Conservation (phyloP, 768 basidiomycete species). For the Termitomyces sp. region DNA sequence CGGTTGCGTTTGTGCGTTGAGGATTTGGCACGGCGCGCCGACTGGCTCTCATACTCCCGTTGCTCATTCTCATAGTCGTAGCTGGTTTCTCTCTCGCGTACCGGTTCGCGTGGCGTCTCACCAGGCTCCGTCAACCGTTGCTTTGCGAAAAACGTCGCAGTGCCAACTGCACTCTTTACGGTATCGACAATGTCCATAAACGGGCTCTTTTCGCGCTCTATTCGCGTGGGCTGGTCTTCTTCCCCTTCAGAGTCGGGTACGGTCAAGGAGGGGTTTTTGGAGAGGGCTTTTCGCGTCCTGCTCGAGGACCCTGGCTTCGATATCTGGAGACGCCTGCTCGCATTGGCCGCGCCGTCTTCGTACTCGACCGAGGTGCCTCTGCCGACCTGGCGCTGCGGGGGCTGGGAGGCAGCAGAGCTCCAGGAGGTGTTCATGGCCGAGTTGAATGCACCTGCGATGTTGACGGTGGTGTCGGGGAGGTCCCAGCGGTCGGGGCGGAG, state of each 20-base stretch:
- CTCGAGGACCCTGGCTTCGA: slow-evolving; percentile 29
- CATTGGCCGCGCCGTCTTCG: slow-evolving; percentile 48
- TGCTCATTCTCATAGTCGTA: slow-evolving; percentile 82
- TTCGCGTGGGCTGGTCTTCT: slow-evolving; percentile 25
- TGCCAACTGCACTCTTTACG: slow-evolving; percentile 44
- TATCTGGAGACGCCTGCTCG: slow-evolving; percentile 52
- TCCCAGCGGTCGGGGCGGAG: slow-evolving; percentile 67
- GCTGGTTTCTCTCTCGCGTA: slow-evolving; percentile 35
- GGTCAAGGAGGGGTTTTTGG: slow-evolving; percentile 45
- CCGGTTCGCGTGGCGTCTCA: slow-evolving; percentile 16
- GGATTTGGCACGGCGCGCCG: slow-evolving; percentile 16
- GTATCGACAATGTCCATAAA: slow-evolving; percentile 54
- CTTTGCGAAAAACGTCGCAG: slow-evolving; percentile 61
- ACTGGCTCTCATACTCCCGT: slow-evolving; percentile 45
- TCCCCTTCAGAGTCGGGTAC: slow-evolving; percentile 72
- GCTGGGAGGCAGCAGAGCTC: slow-evolving; percentile 55
- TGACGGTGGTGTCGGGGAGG: slow-evolving; percentile 81
- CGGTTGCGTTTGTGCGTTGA: slow-evolving; percentile 44
- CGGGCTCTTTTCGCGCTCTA: slow-evolving; percentile 62
- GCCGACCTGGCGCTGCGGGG: slow-evolving; percentile 32
- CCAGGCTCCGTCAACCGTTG: slow-evolving; percentile 56
- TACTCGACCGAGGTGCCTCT: slow-evolving; percentile 80
- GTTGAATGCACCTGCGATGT: slow-evolving; percentile 76
- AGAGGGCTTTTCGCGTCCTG: slow-evolving; percentile 40
- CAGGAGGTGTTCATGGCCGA: slow-evolving; percentile 60